Conservation (phyloP, 2,329 filamentous ascomycete genomes). For the Ustulina deusta region DNA sequence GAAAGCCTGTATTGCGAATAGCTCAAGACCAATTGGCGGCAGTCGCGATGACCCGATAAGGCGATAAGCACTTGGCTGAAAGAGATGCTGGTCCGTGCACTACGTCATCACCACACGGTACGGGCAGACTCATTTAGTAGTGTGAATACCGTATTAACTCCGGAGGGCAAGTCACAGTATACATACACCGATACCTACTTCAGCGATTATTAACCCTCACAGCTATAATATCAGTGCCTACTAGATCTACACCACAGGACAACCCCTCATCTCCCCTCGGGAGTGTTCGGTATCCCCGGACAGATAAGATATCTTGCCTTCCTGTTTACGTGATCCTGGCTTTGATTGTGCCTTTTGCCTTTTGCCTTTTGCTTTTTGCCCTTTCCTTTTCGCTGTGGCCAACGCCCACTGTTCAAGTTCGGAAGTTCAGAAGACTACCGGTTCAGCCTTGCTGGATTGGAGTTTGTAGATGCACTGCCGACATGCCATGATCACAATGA, state of each 20-base stretch:
- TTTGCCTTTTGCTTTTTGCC: background rate
- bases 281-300: background rate
- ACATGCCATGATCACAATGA: conserved; percentile 30
- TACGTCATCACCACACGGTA: conserved; percentile 39
- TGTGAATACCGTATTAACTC: conserved; percentile 17
- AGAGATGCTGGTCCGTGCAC: conserved; percentile 30
- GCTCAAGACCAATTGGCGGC: conserved; percentile 38
- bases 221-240: no score
- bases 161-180: background rate
- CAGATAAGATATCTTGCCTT: background rate
- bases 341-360: background rate
- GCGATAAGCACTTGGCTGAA: conserved; percentile 29
- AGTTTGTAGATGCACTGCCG: conserved; percentile 22
- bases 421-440: conserved; percentile 4
- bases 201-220: background rate
- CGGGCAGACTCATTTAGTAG: no score
- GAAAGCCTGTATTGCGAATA: conserved; percentile 30
- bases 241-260: background rate
- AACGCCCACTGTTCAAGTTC: conserved; percentile 2
- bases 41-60: conserved; percentile 21
- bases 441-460: conserved; percentile 40
- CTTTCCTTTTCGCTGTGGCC: no score
- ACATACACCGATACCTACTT: conserved; percentile 18
- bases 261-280: background rate
- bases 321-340: background rate